Evolutionary conservation across 176 grass and related monocot species (phyloP).

Genomic region (Oryza glaberrima): DNA sequence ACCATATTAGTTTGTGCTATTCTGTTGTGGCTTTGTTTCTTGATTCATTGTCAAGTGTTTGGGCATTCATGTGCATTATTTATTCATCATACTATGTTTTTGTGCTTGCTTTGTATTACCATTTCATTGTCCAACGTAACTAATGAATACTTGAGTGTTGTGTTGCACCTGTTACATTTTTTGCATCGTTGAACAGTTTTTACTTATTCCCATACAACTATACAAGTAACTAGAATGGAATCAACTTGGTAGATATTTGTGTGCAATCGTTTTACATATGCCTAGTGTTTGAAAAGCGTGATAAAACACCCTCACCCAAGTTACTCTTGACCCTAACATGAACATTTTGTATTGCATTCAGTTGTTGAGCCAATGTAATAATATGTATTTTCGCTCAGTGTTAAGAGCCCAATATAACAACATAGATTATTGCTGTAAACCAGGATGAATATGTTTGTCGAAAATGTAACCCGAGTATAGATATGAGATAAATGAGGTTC

Average conservation of each 20-base stretch:
- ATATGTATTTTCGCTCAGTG: background rate
- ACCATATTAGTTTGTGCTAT: slow-evolving; percentile 1
- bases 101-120: background rate
- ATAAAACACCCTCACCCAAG: background rate
- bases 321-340: background rate
- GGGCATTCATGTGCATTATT: background rate
- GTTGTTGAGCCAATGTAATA: background rate
- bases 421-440: background rate
- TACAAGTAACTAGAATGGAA: background rate
- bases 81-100: background rate
- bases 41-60: background rate
- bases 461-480: background rate
- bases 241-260: background rate
- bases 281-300: background rate
- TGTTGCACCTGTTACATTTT: background rate
- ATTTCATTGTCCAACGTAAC: background rate
- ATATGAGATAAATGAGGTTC: background rate
- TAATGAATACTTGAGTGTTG: background rate
- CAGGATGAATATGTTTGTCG: background rate
- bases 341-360: background rate
- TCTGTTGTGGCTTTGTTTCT: background rate
- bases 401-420: background rate
- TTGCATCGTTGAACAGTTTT: background rate
- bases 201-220: background rate
- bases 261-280: background rate